Percentiles rank a stretch among this genome's conserved stretches.
phyloP scores from a whole-genome alignment of 495 filamentous ascomycete genomes.

The Penicillium ochrochloron region DNA sequence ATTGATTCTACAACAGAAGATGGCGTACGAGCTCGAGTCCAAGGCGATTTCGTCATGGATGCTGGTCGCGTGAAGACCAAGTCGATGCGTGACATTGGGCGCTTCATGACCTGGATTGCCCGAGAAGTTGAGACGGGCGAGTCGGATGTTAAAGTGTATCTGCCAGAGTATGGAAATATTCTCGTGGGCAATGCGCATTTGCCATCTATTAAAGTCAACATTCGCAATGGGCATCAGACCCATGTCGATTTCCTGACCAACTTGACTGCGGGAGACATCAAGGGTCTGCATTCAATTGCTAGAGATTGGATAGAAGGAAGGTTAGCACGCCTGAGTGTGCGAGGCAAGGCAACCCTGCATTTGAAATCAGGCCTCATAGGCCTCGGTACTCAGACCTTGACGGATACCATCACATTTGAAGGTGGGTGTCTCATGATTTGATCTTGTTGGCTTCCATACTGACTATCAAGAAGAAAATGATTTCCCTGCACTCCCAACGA shows the following conservation, averaged over 20 bases:
- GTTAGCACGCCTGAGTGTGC: conserved; percentile 66
- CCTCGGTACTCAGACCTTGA: conserved; percentile 73
- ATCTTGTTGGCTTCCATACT: conserved; percentile 16
- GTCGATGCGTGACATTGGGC: conserved; percentile 73
- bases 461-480: conserved; percentile 52
- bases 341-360: conserved; percentile 69
- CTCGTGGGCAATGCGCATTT: conserved; percentile 76
- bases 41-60: conserved; percentile 80
- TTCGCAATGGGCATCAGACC: conserved; percentile 77
- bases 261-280: conserved; percentile 73
- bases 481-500: conserved; percentile 75
- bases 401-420: conserved; percentile 75
- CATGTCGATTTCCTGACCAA: conserved; percentile 78
- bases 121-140: conserved; percentile 68
- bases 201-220: conserved; percentile 71
- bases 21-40: conserved; percentile 77
- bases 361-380: conserved; percentile 78
- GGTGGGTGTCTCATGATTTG: conserved; percentile 54
- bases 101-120: conserved; percentile 80
- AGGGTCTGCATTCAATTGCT: conserved; percentile 77
- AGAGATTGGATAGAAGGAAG: conserved; percentile 86
- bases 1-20: conserved; percentile 78
- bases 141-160: conserved; percentile 73
- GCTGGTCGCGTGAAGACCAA: conserved; percentile 70
- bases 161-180: conserved; percentile 81